Conservation (phyloP, 1,284 basidiomycete genomes). For the Pseudozyma pruni region DNA sequence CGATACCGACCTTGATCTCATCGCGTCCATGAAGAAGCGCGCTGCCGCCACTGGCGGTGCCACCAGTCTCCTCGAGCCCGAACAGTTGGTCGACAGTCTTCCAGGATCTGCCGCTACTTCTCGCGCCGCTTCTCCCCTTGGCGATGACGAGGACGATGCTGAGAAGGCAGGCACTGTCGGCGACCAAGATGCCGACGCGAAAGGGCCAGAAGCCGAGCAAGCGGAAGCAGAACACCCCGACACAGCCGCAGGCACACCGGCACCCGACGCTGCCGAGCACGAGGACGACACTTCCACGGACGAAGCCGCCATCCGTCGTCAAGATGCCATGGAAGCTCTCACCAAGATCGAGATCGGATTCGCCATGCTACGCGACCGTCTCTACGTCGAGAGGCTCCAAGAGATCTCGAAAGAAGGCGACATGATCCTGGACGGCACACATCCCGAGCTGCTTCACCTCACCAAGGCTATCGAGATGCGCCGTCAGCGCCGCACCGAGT, state of each 20-base stretch:
- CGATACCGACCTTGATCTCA: constrained; percentile 43
- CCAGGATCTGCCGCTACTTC: constrained; percentile 52
- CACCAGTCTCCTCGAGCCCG: constrained; percentile 52
- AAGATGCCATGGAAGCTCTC: constrained; percentile 71
- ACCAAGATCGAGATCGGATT: constrained; percentile 73
- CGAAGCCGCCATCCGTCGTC: constrained; percentile 64
- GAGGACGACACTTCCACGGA: constrained; percentile 57
- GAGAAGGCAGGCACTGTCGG: constrained; percentile 22
- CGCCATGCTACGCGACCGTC: constrained; percentile 71
- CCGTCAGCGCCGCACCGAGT: constrained; percentile 64
- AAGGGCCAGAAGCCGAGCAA: constrained; percentile 19
- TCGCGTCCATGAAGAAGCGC: constrained; percentile 58
- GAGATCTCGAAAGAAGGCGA: constrained; percentile 72
- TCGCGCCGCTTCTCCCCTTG: constrained; percentile 44
- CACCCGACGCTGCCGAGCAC: constrained; percentile 42
- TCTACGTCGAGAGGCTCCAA: constrained; percentile 73
- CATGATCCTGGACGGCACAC: constrained; percentile 73
- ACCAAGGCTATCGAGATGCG: constrained; percentile 71
- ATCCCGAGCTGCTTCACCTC: constrained; percentile 83
- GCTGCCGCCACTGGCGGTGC: constrained; percentile 61
- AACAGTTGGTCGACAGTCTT: constrained; percentile 49
- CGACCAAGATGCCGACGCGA: constrained; percentile 17
- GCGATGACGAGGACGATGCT: constrained; percentile 43
- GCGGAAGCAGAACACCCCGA: constrained; percentile 38
- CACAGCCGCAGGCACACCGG: constrained; percentile 45